phyloP scores from a whole-genome alignment of 192 early-diverging fungal species.

The Coemansia sp. region DNA sequence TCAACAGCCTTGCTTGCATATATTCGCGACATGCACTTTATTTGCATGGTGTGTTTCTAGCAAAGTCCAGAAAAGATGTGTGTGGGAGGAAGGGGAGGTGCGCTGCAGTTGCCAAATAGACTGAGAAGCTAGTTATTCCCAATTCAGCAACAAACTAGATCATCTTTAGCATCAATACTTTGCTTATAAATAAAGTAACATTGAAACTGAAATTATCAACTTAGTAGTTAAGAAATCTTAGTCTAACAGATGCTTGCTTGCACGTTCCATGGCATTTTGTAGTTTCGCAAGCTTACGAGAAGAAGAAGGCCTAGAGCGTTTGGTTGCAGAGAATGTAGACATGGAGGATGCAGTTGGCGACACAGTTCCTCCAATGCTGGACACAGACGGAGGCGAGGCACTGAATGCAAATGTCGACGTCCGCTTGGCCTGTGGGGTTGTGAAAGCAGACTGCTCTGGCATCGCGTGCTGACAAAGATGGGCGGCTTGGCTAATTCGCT shows the following conservation, averaged over 20 bases:
- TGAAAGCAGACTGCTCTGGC: conserved; percentile 4
- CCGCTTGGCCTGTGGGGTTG: conserved; percentile 28
- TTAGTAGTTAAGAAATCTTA: conserved; percentile 3
- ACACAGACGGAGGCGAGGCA: conserved; percentile 17
- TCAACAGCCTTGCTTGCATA: too few species aligned
- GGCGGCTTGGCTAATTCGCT: conserved; percentile 11
- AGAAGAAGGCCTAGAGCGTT: conserved; percentile 19
- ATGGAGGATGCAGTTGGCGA: conserved; percentile 16
- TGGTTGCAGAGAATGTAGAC: conserved; percentile 18
- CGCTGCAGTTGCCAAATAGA: too few species aligned
- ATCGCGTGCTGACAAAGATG: conserved; percentile 15
- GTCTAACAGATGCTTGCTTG: conserved; percentile 26
- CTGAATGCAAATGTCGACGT: conserved; percentile 25
- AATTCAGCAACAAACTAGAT: too few species aligned
- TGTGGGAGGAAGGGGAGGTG: too few species aligned
- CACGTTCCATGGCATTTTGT: conserved; percentile 40
- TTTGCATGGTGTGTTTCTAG: too few species aligned
- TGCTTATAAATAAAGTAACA: too few species aligned
- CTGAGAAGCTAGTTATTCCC: too few species aligned
- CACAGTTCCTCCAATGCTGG: conserved; percentile 7
- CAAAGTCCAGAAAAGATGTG: too few species aligned
- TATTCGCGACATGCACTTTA: too few species aligned
- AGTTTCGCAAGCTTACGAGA: conserved; percentile 23
- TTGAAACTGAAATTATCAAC: not conserved
- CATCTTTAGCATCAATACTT: too few species aligned